Evolutionary conservation across 1,139 yeast species (phyloP), one percentile per base, ranked within the genome.

Genomic region (Lodderomyces jiufengensis): DNA sequence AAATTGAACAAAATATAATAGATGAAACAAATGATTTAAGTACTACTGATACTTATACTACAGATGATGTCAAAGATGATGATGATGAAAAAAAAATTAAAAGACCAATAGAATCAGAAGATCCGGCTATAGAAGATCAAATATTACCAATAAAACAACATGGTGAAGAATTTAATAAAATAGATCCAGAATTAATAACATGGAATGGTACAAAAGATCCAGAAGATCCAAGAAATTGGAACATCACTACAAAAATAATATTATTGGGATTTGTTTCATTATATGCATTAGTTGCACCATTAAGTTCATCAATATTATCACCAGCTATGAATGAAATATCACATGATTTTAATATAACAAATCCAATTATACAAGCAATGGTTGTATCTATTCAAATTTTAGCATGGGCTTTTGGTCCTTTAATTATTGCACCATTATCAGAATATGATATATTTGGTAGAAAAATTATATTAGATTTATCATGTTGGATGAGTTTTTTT

Each of bases 341-440:
- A 7, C 31, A 36, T 2, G 69, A 66, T 10, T 68, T 69, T 44
- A 45, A 52, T 32, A 65, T 69, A 31, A 49, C 52, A 1, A 57
- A 63, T 3, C 43, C 50, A 4, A 57, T 59, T 14, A 46, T 67
- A 3, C 43, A 55, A 20, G 55, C 73, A 5, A 61, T 69, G 66
- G 62, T 67, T 23, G 66, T 67, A 3, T 66, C 73, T 8, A 69
- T 69, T 28, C 73, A 67, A 39, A 59, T 69, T 27, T 50, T 69
- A 31, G 73, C 74, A 7, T 69, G 74, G 74, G 74, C 74, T 3
- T 45, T 68, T 25, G 74, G 74, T 3, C 75, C 75, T 2, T 53
- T 69, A 25, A 35, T 66, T 12, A 63, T 69, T 36, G 70, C 75
- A 2, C 75, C 75, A 3, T 55, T 69, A 33, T 66, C 73, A 43